Evolutionary conservation across 148 eudicot species (phyloP), one percentile per base, ranked within the genome.

Genomic region (Diospyros kaki): DNA sequence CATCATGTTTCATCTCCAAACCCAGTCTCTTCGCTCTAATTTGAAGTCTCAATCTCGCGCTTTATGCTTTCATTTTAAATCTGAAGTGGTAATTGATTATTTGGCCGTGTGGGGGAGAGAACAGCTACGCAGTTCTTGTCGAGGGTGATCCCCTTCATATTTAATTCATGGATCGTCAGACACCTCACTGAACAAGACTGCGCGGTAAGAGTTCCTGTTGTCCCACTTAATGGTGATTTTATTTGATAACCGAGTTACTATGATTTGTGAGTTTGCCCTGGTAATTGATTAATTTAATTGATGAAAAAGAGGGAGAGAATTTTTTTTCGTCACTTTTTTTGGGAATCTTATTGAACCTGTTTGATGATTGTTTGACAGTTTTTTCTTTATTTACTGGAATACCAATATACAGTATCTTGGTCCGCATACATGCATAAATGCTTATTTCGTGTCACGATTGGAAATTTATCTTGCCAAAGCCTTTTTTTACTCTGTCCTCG

Each of bases 161-260:
- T 96, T 82, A 96, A 96, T 81, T 83, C 99, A 1, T 96, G 99
- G 99, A 88, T 93, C 60, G 88, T 96, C 61, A 82, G 99, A 59
- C 98, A 91, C 84, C 94, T 96, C 51, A 88, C 97, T 15, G 89
- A 84, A 74, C 78, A 79, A 79, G 98, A 96, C 76, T 96, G 93
- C 70, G 99, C 99, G 73, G 99, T 96, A 84, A 82, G 6, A 3
- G 3, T 82, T 67, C 38, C 9, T 2, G 51, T 65, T 52, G 12
- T 10, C 18, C n/a, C 46, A 55, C 5, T 41, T 70, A 14, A 45
- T 54, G 12, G 44, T 56, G 38, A 52, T 69, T 38, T 39, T 28
- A 12, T n/a, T 54, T 38, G 6, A 9, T 5, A 53, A 15, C 60
- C 40, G 28, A 69, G 46, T n/a, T 13, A 39, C 11, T 54, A 54